These are phyloP conservation scores for Glycine tomentella DNA, from an alignment of 306 rosid genomes.

Conservation along the genomic window DNA sequence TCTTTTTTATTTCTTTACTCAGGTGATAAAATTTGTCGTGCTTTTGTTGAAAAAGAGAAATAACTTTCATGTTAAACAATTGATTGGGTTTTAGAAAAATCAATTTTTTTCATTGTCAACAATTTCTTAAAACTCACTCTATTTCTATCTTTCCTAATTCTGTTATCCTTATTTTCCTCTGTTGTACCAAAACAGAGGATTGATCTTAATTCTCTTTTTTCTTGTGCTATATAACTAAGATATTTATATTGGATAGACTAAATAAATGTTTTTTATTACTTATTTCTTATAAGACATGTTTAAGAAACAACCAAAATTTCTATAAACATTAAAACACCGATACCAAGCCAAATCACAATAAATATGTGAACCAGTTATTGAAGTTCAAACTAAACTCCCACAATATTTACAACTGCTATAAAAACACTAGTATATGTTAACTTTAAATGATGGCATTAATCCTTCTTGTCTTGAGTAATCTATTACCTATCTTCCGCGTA, in stretches of 20 bases:
- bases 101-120: too few species aligned
- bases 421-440: background rate
- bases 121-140: too few species aligned
- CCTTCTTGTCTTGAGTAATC: background rate
- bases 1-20: too few species aligned
- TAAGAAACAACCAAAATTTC: background rate
- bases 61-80: too few species aligned
- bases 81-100: too few species aligned
- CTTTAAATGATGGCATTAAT: background rate
- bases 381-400: background rate
- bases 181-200: too few species aligned
- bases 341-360: background rate
- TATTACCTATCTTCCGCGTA: background rate
- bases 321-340: background rate
- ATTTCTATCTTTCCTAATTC: too few species aligned
- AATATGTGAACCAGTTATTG: background rate
- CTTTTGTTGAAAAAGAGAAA: too few species aligned
- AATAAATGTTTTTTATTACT: too few species aligned
- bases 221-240: background rate
- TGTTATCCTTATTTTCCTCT: too few species aligned
- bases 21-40: too few species aligned
- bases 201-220: background rate
- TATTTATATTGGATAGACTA: background rate
- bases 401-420: background rate
- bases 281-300: background rate